A percentile compares a stretch with the other conserved stretches of the same genome.
These are phyloP conservation scores for Suillus paluster DNA, from an alignment of 768 basidiomycete species.

Conservation along the genomic window DNA sequence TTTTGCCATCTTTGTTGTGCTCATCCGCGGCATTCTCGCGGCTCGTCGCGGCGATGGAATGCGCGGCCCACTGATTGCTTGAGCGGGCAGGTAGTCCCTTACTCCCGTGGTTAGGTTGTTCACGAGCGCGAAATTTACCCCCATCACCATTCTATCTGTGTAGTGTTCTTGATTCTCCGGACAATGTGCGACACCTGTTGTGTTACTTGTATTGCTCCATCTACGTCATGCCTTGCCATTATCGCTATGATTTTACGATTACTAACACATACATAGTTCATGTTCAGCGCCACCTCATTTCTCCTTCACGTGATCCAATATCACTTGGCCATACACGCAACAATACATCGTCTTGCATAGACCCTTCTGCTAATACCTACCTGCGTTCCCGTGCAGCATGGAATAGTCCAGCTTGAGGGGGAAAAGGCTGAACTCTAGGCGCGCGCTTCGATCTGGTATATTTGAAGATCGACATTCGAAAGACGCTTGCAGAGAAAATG, in stretches of 20 bases:
- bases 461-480: too few relatives aligned
- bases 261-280: not conserved
- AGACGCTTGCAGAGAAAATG: not conserved
- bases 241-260: not conserved
- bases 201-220: not conserved
- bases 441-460: too few relatives aligned
- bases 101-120: not conserved
- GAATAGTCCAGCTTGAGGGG: not conserved
- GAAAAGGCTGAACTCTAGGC: too few relatives aligned
- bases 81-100: conserved; percentile 2
- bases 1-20: conserved; percentile 58
- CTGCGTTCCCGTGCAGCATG: too few relatives aligned
- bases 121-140: not conserved
- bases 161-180: not conserved
- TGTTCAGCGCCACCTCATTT: not conserved
- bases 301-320: not conserved
- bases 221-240: not conserved
- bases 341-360: not conserved
- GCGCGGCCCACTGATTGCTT: conserved; percentile 55
- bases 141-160: too few relatives aligned
- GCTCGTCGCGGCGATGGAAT: conserved; percentile 71
- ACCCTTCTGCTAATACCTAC: too few relatives aligned
- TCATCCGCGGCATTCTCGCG: conserved; percentile 62
- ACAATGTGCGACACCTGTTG: not conserved
- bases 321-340: too few relatives aligned